These are phyloP conservation scores for Solanum chiquidenum DNA, from an alignment of 257 asterid genomes.

Conservation along the genomic window DNA sequence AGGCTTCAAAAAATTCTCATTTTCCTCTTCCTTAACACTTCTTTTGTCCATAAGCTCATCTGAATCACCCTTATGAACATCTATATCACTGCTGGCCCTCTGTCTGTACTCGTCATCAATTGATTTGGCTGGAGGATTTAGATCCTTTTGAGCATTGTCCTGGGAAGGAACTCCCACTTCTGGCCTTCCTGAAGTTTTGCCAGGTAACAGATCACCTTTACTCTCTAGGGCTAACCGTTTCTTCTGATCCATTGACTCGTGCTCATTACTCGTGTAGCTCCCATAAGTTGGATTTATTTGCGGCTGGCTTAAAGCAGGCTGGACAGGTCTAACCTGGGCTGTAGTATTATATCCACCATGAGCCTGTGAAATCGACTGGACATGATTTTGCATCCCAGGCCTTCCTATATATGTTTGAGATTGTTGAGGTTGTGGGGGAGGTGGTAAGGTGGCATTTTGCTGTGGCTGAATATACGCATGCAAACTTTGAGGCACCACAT, in stretches of 20 bases:
- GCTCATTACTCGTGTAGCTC: slow-evolving; percentile 7
- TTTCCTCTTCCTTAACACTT: slow-evolving; percentile 22
- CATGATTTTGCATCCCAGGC: slow-evolving; percentile 44
- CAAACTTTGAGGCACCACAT: slow-evolving; percentile 14
- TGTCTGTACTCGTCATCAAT: slow-evolving; percentile 18
- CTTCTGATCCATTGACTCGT: slow-evolving; percentile 8
- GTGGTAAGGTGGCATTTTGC: slow-evolving; percentile 21
- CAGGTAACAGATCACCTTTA: slow-evolving; percentile 13
- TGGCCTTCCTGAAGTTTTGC: slow-evolving; percentile 10
- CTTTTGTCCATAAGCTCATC: slow-evolving; percentile 32
- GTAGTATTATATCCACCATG: slow-evolving; percentile 37
- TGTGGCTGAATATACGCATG: slow-evolving; percentile 15
- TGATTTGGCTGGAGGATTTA: slow-evolving; percentile 19
- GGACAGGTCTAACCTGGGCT: slow-evolving; percentile 32
- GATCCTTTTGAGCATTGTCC: slow-evolving; percentile 21
- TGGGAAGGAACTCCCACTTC: slow-evolving; percentile 33
- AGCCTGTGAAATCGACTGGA: slow-evolving; percentile 26
- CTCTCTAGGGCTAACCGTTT: slow-evolving; percentile 18
- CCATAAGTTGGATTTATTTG: slow-evolving; percentile 25
- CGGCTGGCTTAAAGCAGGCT: slow-evolving; percentile 25
- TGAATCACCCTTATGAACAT: slow-evolving; percentile 29
- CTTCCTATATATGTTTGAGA: slow-evolving; percentile 35
- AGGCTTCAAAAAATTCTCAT: slow-evolving; percentile 18
- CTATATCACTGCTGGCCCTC: slow-evolving; percentile 12
- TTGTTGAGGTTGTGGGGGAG: slow-evolving; percentile 38